Base-by-base conservation (phyloP, 2,329 filamentous ascomycete genomes). In the Apiospora marii region DNA sequence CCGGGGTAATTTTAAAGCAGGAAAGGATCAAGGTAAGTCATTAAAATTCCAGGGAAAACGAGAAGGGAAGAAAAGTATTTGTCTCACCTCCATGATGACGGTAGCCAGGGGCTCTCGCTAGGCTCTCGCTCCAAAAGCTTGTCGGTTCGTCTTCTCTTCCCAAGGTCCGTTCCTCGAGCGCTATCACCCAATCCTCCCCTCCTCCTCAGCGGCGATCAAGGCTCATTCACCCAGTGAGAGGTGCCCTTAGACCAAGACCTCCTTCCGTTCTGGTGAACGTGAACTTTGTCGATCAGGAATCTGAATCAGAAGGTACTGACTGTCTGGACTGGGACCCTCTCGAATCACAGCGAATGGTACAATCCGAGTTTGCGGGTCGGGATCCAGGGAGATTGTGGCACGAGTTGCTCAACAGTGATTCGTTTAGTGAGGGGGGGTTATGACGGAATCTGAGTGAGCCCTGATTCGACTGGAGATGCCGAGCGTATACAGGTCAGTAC, bases 41-140 rank as follows among this genome's bases (percentile, higher is more conserved):
- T 64, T 64, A 64, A 67, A 46, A 44, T 41, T 69, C 27, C 73
- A 72, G 73, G 67, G 41, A 69, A 74, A 74, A 4, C 30, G 34
- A 64, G 34, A 64, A 64, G 14, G 58, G 58, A 41, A 64, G 22
- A 64, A 73, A 70, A 74, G 75, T 74, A n/a, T 34, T 34, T 78
- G 75, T 78, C 77, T 78, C 74, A 78, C 77, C 76, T 78, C 77
- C 77, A 78, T 78, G 68, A 67, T 75, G 49, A 37, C 37, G 68
- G 58, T 27, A 30, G 41, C 67, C 24, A 27, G 43, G 43, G 44
- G 27, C 22, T 49, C 46, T 49, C 46, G 46, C 46, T 49, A 49
- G 44, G 67, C 44, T 49, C 48, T 49, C 58, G 30, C 58, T 37
- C 58, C 34, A 64, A 64, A 64, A 64, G 34, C 34, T 41, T 64